Evolutionary conservation across 2,329 filamentous ascomycete species (phyloP).

Genomic region (Akanthomyces muscarius): DNA sequence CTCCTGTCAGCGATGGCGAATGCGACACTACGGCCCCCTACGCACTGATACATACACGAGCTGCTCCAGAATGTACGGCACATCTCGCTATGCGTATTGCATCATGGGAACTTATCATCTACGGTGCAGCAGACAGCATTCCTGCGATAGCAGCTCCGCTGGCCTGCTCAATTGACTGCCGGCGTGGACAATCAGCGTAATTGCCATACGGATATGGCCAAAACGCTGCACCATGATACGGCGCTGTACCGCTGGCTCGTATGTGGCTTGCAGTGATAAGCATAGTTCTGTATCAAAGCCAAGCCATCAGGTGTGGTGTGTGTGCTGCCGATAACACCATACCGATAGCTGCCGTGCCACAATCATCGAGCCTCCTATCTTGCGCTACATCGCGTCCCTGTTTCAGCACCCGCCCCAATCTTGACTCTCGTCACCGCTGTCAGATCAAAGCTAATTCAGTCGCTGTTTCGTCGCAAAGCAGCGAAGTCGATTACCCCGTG

Average conservation of each 20-base stretch:
- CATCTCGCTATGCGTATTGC: background rate
- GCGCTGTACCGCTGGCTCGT: background rate
- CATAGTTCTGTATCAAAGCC: slow-evolving; percentile 1
- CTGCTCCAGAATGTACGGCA: background rate
- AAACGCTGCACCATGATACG: background rate
- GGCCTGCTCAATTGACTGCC: background rate
- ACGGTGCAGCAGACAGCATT: background rate
- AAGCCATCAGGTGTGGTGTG: slow-evolving; percentile 4
- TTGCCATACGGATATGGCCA: background rate
- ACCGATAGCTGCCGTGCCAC: background rate
- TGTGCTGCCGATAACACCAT: slow-evolving; percentile 11
- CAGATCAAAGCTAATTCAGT: background rate
- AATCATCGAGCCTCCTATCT: background rate
- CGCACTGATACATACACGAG: background rate
- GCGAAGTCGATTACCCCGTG: background rate
- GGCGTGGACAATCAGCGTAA: background rate
- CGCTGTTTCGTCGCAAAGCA: background rate
- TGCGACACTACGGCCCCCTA: background rate
- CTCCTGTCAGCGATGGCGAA: background rate
- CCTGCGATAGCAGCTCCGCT: background rate
- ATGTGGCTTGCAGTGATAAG: slow-evolving; percentile 13
- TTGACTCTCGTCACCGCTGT: slow-evolving; percentile 5
- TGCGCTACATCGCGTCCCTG: background rate
- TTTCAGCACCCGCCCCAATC: background rate
- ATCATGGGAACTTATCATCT: background rate